phyloP scores from a whole-genome alignment of 2,329 filamentous ascomycete species.

The Septoria petroselini region DNA sequence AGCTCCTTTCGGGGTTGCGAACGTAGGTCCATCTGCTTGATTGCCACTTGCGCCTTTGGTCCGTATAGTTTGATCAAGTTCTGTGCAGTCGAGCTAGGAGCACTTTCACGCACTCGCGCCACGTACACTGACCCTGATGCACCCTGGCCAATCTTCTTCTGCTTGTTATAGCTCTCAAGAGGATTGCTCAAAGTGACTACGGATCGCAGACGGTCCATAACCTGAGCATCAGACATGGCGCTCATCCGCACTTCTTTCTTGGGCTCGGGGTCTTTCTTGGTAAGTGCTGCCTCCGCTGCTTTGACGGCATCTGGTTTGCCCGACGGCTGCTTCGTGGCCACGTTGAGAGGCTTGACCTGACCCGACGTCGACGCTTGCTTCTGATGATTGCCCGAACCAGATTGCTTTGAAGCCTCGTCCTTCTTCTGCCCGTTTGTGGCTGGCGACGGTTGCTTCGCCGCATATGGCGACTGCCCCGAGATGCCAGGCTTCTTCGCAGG shows the following conservation, averaged over 20 bases:
- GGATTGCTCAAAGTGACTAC: slow-evolving; percentile 96
- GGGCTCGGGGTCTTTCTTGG: slow-evolving; percentile 64
- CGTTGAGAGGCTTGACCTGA: slow-evolving; percentile 53
- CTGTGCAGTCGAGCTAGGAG: slow-evolving; percentile 74
- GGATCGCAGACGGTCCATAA: slow-evolving; percentile 92
- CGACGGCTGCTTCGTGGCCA: slow-evolving; percentile 47
- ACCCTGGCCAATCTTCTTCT: slow-evolving; percentile 99
- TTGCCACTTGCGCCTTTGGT: slow-evolving; percentile 83
- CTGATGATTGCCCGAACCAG: slow-evolving; percentile 29
- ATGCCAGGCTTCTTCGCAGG: slow-evolving; percentile 28
- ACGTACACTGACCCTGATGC: slow-evolving; percentile 98
- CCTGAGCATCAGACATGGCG: slow-evolving; percentile 93
- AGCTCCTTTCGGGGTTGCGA: slow-evolving; percentile 96
- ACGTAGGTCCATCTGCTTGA: slow-evolving; percentile 99
- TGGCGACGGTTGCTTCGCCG: slow-evolving; percentile 30
- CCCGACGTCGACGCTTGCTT: slow-evolving; percentile 27
- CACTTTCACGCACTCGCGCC: slow-evolving; percentile 86
- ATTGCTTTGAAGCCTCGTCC: slow-evolving; percentile 32
- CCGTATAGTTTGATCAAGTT: slow-evolving; percentile 77
- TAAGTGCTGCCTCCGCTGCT: slow-evolving; percentile 84
- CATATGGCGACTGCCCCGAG: slow-evolving; percentile 33
- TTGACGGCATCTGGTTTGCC: slow-evolving; percentile 66
- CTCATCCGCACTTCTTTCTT: slow-evolving; percentile 95
- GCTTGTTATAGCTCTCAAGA: slow-evolving; percentile 93
- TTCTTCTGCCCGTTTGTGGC: slow-evolving; percentile 29